phyloP scores from a whole-genome alignment of 306 rosid species.

The Vicia villosa region DNA sequence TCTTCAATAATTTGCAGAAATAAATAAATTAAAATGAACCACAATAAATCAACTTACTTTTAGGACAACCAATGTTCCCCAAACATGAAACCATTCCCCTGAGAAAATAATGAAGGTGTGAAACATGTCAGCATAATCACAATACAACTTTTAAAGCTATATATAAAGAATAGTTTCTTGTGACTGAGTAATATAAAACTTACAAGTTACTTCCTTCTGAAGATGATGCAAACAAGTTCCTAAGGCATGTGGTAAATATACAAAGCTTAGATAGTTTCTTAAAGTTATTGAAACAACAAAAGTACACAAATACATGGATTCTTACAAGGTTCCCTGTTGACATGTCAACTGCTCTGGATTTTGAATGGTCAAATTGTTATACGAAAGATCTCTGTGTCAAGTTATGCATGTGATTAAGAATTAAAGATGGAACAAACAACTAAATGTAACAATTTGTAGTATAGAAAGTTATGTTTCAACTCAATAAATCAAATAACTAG shows the following conservation, averaged over 20 bases:
- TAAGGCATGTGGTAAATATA: slow-evolving; percentile 10
- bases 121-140: slow-evolving; percentile 35
- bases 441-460: not conserved
- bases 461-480: not conserved
- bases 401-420: slow-evolving; percentile 21
- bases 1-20: too few relatives aligned
- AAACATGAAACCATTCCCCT: slow-evolving; percentile 57
- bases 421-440: slow-evolving; percentile 1
- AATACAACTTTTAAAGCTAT: not conserved
- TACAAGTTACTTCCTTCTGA: slow-evolving; percentile 35
- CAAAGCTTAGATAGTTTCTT: slow-evolving; percentile 24
- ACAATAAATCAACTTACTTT: slow-evolving; percentile 46
- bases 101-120: slow-evolving; percentile 32
- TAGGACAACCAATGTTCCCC: slow-evolving; percentile 36
- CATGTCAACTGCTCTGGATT: slow-evolving; percentile 44
- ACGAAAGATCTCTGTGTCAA: slow-evolving; percentile 71
- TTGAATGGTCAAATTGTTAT: slow-evolving; percentile 49
- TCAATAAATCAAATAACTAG: slow-evolving; percentile 12
- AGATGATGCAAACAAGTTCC: slow-evolving; percentile 52
- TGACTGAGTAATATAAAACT: slow-evolving; percentile 18
- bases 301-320: not conserved
- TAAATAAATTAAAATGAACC: too few relatives aligned
- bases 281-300: not conserved
- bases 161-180: not conserved
- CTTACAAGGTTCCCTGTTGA: slow-evolving; percentile 56